These are phyloP conservation scores for Tolypocladium endophyticum DNA, from an alignment of 2,329 filamentous ascomycete genomes.

Conservation along the genomic window DNA sequence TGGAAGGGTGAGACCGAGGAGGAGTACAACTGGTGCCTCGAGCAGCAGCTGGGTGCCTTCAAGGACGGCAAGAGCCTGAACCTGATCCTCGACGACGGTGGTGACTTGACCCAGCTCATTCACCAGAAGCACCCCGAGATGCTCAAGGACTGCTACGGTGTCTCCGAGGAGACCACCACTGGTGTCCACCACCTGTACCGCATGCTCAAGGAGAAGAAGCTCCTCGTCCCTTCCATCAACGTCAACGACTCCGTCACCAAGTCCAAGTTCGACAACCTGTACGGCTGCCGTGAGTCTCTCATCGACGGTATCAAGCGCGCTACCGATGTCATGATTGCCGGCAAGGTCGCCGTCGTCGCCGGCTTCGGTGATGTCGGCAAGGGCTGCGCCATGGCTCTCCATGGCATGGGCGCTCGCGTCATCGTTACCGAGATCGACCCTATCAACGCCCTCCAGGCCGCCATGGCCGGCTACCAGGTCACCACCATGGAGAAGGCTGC, in stretches of 20 bases:
- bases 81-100: conserved; percentile 97
- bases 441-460: conserved; percentile 98
- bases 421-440: conserved; percentile 95
- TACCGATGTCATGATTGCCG: conserved; percentile 99
- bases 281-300: conserved; percentile 97
- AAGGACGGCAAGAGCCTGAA: conserved; percentile 95
- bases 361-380: conserved; percentile 99
- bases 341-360: conserved; percentile 95
- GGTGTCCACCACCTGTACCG: conserved; percentile 99
- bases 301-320: conserved; percentile 99
- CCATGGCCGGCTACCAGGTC: conserved; percentile 94
- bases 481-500: conserved; percentile 97
- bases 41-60: conserved; percentile 96
- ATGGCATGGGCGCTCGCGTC: conserved; percentile 94
- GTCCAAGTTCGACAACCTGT: conserved; percentile 99
- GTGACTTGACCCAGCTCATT: conserved; percentile 91
- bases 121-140: conserved; percentile 98
- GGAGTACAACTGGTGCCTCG: conserved; percentile 99
- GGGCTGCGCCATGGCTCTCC: conserved; percentile 91
- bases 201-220: conserved; percentile 85
- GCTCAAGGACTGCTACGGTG: conserved; percentile 96
- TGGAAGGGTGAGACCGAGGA: conserved; percentile 93
- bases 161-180: conserved; percentile 99
- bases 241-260: conserved; percentile 99
- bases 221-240: conserved; percentile 94